Base-by-base conservation (phyloP, 2,329 filamentous ascomycete genomes). In the Ceratocystis colombiana region DNA sequence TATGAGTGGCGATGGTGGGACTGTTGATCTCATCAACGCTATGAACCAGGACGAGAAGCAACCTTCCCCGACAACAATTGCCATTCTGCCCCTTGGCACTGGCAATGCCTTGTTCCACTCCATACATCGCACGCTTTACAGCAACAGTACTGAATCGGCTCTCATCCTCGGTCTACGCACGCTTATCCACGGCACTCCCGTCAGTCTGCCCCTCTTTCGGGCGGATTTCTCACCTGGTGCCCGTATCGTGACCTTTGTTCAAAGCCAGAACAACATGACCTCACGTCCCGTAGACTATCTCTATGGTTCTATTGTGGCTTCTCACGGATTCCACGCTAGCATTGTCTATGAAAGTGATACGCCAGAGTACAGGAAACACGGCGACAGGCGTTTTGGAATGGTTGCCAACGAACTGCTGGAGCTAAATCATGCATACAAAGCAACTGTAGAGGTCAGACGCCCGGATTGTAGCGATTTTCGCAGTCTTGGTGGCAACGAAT, bases 341-440 rank as follows among this genome's bases (percentile, higher is more conserved):
- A 81, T 97, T 2, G 90, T 97, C 25, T 91, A 89, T 71, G 91
- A 96, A 77, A 94, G 89, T 74, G 93, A 97, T 74, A 95, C 92
- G 0, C 79, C 83, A 0, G 87, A 85, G 70, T 93, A 93, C 75
- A 87, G 93, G 69, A 83, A 84, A 70, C 86, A 88, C 72, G 93
- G 93, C 12, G 79, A 80, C 41, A 84, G 88, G 73, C 82, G 93
- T 22, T 97, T 97, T 76, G 82, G 86, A 66, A 90, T 96, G 83
- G 91, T 90, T 0, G 92, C 90, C 0, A 81, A 85, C 64, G 86
- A 90, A 71, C 82, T 93, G 6, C 76, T 96, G n/a, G 75, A 76
- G 67, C 73, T 78, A 67, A 77, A 77, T 45, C 82, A 85, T 66
- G 75, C 76, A 22, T 85, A 85, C 70, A 69, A 72, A 1, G 80